phyloP scores from a whole-genome alignment of 768 basidiomycete genomes.

The Boletales sp. region DNA sequence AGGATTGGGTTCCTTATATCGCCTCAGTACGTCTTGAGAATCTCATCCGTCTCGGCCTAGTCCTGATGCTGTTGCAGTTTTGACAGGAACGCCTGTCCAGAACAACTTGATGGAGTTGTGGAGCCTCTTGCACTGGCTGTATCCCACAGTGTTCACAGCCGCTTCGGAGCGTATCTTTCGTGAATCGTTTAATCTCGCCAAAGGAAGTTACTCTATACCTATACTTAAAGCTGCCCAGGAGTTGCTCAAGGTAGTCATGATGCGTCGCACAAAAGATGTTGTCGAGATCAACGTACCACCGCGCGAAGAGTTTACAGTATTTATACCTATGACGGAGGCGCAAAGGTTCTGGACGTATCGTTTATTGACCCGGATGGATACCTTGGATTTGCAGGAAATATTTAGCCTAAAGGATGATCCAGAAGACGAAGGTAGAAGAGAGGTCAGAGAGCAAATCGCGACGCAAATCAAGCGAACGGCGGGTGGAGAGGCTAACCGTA shows the following conservation, averaged over 20 bases:
- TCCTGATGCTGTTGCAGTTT: slow-evolving; percentile 34
- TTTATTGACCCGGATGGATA: slow-evolving; percentile 50
- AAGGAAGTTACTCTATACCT: slow-evolving; percentile 48
- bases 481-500: slow-evolving; percentile 30
- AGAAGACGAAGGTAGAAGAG: slow-evolving; percentile 35
- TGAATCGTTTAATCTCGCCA: slow-evolving; percentile 49
- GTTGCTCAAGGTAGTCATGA: slow-evolving; percentile 51
- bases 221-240: slow-evolving; percentile 48
- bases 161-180: slow-evolving; percentile 47
- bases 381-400: slow-evolving; percentile 44
- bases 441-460: slow-evolving; percentile 38
- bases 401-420: slow-evolving; percentile 35
- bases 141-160: slow-evolving; percentile 49
- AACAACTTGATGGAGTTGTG: slow-evolving; percentile 60
- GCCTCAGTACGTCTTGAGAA: slow-evolving; percentile 41
- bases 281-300: slow-evolving; percentile 53
- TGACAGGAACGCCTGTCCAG: slow-evolving; percentile 75
- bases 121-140: slow-evolving; percentile 54
- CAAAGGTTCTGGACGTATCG: slow-evolving; percentile 63
- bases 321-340: slow-evolving; percentile 54
- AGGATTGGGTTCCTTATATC: slow-evolving; percentile 50
- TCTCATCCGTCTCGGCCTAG: background rate
- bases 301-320: slow-evolving; percentile 53
- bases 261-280: slow-evolving; percentile 54
- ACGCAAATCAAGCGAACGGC: slow-evolving; percentile 35